Conservation (phyloP, 2,329 filamentous ascomycete species). For the Ceratocystis cubensis region DNA sequence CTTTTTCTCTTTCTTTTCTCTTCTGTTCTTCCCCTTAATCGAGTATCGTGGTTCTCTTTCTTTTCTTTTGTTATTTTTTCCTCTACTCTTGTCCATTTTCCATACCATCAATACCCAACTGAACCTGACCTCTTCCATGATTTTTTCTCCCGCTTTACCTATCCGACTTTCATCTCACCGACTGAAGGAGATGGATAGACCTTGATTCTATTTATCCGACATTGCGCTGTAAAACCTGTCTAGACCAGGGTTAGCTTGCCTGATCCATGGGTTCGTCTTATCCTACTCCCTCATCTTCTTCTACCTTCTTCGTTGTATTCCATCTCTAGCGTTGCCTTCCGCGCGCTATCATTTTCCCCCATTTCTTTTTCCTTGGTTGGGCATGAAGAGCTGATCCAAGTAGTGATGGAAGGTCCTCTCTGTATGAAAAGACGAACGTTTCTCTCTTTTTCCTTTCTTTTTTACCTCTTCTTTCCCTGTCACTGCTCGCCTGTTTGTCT, state of each 20-base stretch:
- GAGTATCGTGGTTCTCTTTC: conserved; percentile 22
- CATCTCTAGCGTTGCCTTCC: background rate
- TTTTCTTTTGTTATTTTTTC: conserved; percentile 25
- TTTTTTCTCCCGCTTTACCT: background rate
- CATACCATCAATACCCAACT: conserved; percentile 23
- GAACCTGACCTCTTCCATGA: conserved; percentile 17
- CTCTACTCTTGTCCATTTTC: conserved; percentile 23
- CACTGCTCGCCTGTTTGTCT: conserved; percentile 6
- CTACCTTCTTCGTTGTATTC: background rate
- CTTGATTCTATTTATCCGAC: background rate
- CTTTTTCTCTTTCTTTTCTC: conserved; percentile 25
- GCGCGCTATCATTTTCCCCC: background rate
- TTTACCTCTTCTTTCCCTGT: conserved; percentile 10
- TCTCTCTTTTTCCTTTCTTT: conserved; percentile 13
- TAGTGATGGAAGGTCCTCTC: conserved; percentile 14
- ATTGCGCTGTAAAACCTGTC: background rate
- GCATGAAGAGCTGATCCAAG: background rate
- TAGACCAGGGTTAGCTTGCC: background rate
- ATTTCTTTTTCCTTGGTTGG: conserved; percentile 6
- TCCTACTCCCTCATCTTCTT: conserved; percentile 13
- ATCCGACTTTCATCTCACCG: background rate
- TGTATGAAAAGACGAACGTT: conserved; percentile 20
- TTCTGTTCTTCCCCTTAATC: conserved; percentile 23
- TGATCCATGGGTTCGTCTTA: conserved; percentile 10
- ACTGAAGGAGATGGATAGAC: background rate